Base-by-base conservation (phyloP, 164 flowering plant genomes). In the Magnolia kwangsiensis region DNA sequence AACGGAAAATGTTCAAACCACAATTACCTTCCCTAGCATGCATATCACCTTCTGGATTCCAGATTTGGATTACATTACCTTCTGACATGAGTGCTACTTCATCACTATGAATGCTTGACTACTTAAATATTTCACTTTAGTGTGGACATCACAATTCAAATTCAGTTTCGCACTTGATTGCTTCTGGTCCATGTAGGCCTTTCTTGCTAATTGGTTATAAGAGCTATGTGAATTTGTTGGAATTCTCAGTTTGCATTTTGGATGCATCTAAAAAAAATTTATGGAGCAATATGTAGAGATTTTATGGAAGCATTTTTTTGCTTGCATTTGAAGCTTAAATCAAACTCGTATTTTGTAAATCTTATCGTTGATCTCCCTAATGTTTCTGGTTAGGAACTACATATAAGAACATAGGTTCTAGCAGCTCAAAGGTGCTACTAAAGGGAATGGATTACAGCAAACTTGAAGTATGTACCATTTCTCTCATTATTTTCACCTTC, bases 381-480 rank as follows among this genome's bases (percentile, higher is more conserved):
- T 80, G 20, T 19, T 51, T 74, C 8, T 29, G 74, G 24, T 51
- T 70, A 86, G 86, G 80, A 63, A 67, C 16, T n/a, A 45, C 10
- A 19, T 13, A 63, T 8, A 74, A 49, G 8, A 49, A 29, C 31
- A 18, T 8, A 67, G 55, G 10, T 61, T 69, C 70, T 58, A 63
- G 45, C 45, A 49, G 63, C 14, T 82, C 87, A 7, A 95, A 86
- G 84, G 88, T 88, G 78, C 78, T 91, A 72, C 82, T 95, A 14
- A 93, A 91, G 75, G 98, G 90, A 63, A 91, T 95, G 98, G 84
- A 78, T 75, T 95, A 87, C 73, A 0, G 77, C 21, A 91, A 95
- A 80, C 91, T 95, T 71, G 89, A 92, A 81, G 98, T 93, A 83
- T 49, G 86, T 75, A 0, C 27, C 2, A 3, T 18, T 27, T 31